A percentile compares a stretch with the other conserved stretches of the same genome.
Conservation (phyloP, 257 asterid species). For the Knoxia roxburghii region DNA sequence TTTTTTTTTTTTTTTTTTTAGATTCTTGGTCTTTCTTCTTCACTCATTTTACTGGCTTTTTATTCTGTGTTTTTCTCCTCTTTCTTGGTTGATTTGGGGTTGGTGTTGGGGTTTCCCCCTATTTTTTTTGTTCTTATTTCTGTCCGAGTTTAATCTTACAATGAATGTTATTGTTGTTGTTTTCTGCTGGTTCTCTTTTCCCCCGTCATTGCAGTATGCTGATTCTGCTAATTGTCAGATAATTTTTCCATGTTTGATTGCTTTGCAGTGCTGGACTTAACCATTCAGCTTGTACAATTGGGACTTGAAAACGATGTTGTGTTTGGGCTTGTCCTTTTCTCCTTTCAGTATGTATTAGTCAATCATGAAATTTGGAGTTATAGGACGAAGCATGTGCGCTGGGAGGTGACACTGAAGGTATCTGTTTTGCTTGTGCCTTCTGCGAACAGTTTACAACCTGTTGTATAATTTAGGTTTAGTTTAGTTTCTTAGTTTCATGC, state of each 20-base stretch:
- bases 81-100: too few species aligned
- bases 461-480: not conserved
- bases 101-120: too few species aligned
- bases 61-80: too few species aligned
- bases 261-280: slow-evolving; percentile 78
- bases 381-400: slow-evolving; percentile 74
- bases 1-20: too few species aligned
- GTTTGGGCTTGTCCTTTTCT: slow-evolving; percentile 73
- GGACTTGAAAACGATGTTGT: slow-evolving; percentile 69
- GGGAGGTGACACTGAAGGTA: slow-evolving; percentile 94
- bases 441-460: slow-evolving; percentile 5
- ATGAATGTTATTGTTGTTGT: too few species aligned
- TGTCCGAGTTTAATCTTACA: too few species aligned
- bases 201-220: not conserved
- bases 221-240: not conserved
- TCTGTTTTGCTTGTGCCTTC: slow-evolving; percentile 10
- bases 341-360: slow-evolving; percentile 86
- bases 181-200: not conserved
- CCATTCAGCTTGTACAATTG: slow-evolving; percentile 68
- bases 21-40: too few species aligned
- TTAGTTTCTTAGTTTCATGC: not conserved
- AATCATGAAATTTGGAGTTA: slow-evolving; percentile 89
- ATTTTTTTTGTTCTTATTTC: too few species aligned
- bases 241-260: slow-evolving; percentile 8
- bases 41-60: too few species aligned